phyloP scores from a whole-genome alignment of 768 basidiomycete genomes.

The Thelephora ganbajun region DNA sequence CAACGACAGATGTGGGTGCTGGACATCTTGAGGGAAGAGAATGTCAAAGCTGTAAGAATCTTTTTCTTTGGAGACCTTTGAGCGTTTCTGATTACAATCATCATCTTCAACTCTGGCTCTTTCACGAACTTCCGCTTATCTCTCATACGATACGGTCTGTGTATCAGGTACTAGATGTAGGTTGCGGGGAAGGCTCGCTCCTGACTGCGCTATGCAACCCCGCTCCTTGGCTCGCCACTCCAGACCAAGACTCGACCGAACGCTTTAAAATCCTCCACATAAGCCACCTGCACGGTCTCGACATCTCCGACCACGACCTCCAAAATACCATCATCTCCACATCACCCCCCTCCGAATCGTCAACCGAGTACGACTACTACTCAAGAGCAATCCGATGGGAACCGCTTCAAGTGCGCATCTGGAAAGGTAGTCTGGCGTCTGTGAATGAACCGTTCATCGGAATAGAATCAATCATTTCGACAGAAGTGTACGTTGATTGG shows the following conservation, averaged over 20 bases:
- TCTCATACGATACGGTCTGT: background rate
- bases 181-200: conserved; percentile 73
- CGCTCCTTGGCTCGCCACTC: conserved; percentile 50
- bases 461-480: conserved; percentile 60
- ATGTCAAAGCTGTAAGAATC: conserved; percentile 10
- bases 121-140: background rate
- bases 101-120: too few relatives aligned
- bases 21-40: conserved; percentile 13
- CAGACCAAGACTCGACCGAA: conserved; percentile 6
- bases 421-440: conserved; percentile 59
- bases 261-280: conserved; percentile 9
- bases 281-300: conserved; percentile 42
- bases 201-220: conserved; percentile 60
- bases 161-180: conserved; percentile 61
- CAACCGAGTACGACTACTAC: background rate
- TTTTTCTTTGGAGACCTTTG: background rate
- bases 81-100: background rate
- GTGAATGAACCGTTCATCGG: conserved; percentile 53
- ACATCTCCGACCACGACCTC: conserved; percentile 44
- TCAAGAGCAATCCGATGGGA: conserved; percentile 44
- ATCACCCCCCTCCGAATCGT: conserved; percentile 21
- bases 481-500: conserved; percentile 55
- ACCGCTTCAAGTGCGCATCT: conserved; percentile 46
- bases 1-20: conserved; percentile 17
- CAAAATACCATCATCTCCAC: conserved; percentile 35